Percentiles rank a stretch among this genome's conserved stretches.
phyloP scores from a whole-genome alignment of 2,329 filamentous ascomycete genomes.

The Aspergillus sp. region DNA sequence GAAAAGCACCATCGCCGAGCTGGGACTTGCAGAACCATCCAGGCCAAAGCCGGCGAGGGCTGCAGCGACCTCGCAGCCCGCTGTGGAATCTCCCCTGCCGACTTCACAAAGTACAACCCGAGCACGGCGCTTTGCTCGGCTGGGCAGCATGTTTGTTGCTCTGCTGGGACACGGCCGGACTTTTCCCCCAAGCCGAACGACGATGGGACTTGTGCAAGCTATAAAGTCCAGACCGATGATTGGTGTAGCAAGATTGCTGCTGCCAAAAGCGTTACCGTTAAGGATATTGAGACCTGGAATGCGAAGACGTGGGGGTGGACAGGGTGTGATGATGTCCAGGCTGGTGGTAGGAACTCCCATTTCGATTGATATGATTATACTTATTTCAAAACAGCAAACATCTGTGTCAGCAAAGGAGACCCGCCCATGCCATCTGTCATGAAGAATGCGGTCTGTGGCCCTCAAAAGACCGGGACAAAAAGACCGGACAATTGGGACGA shows the following conservation, averaged over 20 bases:
- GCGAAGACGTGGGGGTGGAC: slow-evolving; percentile 47
- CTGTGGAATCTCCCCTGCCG: slow-evolving; percentile 11
- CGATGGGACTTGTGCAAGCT: slow-evolving; percentile 40
- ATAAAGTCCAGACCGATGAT: slow-evolving; percentile 36
- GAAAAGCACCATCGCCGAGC: too few relatives aligned
- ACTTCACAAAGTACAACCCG: slow-evolving; percentile 14
- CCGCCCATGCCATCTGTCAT: too few relatives aligned
- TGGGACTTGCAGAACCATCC: background rate
- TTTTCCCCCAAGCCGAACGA: slow-evolving; percentile 35
- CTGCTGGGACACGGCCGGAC: slow-evolving; percentile 15
- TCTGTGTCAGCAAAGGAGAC: slow-evolving; percentile 29
- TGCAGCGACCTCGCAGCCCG: slow-evolving; percentile 9
- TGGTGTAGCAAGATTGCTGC: slow-evolving; percentile 27
- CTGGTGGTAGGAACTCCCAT: slow-evolving; percentile 7
- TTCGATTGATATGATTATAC: too few relatives aligned
- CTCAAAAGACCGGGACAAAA: too few relatives aligned
- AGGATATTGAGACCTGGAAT: slow-evolving; percentile 42
- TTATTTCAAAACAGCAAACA: slow-evolving; percentile 12
- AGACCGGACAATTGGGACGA: background rate
- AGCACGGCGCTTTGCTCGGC: slow-evolving; percentile 15
- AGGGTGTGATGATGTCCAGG: slow-evolving; percentile 36
- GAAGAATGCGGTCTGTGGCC: too few relatives aligned
- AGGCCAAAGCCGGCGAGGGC: slow-evolving; percentile 1
- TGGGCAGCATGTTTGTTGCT: slow-evolving; percentile 29
- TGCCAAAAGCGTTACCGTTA: slow-evolving; percentile 32